Percentiles rank a stretch among this genome's conserved stretches.
These are phyloP conservation scores for Teunomyces funiuensis DNA, from an alignment of 805 yeast species.

Conservation along the genomic window DNA sequence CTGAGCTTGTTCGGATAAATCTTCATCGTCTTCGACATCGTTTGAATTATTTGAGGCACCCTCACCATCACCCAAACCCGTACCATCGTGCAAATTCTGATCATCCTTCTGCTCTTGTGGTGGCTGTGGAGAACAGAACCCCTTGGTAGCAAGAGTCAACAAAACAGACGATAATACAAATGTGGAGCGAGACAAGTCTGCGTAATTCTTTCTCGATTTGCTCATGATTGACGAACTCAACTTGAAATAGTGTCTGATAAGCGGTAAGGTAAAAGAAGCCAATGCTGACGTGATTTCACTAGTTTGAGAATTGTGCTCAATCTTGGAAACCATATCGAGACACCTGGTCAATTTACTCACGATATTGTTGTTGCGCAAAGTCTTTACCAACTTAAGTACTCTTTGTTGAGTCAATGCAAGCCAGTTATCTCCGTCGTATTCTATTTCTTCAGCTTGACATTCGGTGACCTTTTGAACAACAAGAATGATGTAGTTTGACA, in stretches of 20 bases:
- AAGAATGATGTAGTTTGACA: slow-evolving; percentile 61
- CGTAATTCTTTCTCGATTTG: slow-evolving; percentile 49
- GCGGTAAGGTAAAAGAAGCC: slow-evolving; percentile 58
- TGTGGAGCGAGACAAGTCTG: slow-evolving; percentile 58
- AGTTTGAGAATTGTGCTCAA: slow-evolving; percentile 38
- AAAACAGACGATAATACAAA: slow-evolving; percentile 57
- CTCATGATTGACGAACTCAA: slow-evolving; percentile 45
- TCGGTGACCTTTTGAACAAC: slow-evolving; percentile 62
- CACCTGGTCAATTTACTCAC: slow-evolving; percentile 32
- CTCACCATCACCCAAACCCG: slow-evolving; percentile 89
- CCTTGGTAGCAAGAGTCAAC: slow-evolving; percentile 64
- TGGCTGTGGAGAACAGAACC: slow-evolving; percentile 91
- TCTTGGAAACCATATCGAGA: slow-evolving; percentile 29
- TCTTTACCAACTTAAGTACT: slow-evolving; percentile 40
- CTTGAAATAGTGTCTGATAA: slow-evolving; percentile 57
- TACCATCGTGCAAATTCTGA: slow-evolving; percentile 74
- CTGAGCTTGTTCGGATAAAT: slow-evolving; percentile 75
- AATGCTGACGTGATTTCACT: slow-evolving; percentile 47
- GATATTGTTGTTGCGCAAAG: slow-evolving; percentile 42
- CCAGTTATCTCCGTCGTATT: slow-evolving; percentile 66
- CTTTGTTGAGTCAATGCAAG: slow-evolving; percentile 49
- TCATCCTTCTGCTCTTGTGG: slow-evolving; percentile 62
- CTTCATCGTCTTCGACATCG: slow-evolving; percentile 90
- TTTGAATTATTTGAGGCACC: slow-evolving; percentile 82
- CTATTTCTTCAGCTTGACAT: slow-evolving; percentile 29